Evolutionary conservation across 768 basidiomycete species (phyloP).

Genomic region (Kwoniella dejecticola): DNA sequence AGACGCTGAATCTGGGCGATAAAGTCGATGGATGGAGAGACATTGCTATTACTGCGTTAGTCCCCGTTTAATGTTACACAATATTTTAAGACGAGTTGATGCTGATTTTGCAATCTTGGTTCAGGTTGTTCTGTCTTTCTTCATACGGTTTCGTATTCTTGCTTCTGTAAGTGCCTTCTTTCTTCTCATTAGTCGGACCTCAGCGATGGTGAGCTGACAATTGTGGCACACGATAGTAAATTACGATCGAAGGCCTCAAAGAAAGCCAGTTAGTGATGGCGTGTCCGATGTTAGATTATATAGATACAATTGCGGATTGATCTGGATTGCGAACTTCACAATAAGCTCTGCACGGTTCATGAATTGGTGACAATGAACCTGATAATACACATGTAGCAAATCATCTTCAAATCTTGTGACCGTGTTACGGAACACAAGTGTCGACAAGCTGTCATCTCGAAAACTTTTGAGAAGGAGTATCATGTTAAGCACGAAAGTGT

Average conservation of each 20-base stretch:
- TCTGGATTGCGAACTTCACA: too few species aligned
- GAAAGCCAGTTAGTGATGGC: slow-evolving; percentile 26
- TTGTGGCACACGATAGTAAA: too few species aligned
- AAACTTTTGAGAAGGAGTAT: too few species aligned
- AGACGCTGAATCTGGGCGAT: slow-evolving; percentile 34
- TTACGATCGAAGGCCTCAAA: slow-evolving; percentile 47
- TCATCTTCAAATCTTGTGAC: too few species aligned
- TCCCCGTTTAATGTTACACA: not conserved
- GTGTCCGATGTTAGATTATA: not conserved
- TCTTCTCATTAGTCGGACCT: too few species aligned
- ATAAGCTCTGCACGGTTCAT: too few species aligned
- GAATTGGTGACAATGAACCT: too few species aligned
- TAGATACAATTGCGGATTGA: slow-evolving; percentile 1
- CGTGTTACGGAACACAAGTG: too few species aligned
- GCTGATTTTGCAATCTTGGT: not conserved
- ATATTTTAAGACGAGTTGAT: not conserved
- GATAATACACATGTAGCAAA: too few species aligned
- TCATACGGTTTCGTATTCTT: slow-evolving; percentile 28
- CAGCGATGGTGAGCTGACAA: too few species aligned
- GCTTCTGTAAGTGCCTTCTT: slow-evolving; percentile 20
- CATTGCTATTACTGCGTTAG: slow-evolving; percentile 40
- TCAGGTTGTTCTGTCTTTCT: slow-evolving; percentile 14
- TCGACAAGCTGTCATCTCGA: too few species aligned
- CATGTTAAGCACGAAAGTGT: too few species aligned
- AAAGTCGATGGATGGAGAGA: slow-evolving; percentile 36